Evolutionary conservation across 768 basidiomycete genomes (phyloP).

Genomic region (Panaeolus cyanescens): DNA sequence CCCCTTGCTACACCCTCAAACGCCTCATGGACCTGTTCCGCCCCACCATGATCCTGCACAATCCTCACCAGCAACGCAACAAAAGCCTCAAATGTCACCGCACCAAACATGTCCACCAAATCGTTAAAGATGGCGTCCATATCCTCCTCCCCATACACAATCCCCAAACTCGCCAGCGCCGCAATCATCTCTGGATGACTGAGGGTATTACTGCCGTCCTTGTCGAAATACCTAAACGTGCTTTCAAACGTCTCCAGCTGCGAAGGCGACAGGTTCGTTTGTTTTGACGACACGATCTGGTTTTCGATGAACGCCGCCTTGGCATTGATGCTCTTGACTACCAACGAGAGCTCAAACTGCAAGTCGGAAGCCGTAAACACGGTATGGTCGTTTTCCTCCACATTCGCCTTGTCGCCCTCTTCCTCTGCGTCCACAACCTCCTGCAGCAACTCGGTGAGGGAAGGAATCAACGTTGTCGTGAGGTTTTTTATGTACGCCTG

Average conservation of each 20-base stretch:
- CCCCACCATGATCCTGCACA: constrained; percentile 92
- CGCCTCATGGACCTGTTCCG: constrained; percentile 88
- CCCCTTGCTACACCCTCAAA: constrained; percentile 91
- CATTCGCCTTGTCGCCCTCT: constrained; percentile 83
- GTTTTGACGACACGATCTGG: constrained; percentile 94
- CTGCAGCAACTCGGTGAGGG: constrained; percentile 57
- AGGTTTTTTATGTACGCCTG: constrained; percentile 18
- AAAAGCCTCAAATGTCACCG: constrained; percentile 91
- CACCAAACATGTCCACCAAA: constrained; percentile 78
- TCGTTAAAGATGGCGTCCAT: constrained; percentile 83
- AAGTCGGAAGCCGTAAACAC: constrained; percentile 88
- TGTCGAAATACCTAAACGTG: constrained; percentile 97
- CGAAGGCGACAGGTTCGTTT: constrained; percentile 93
- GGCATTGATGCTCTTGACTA: constrained; percentile 79
- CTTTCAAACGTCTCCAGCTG: constrained; percentile 96
- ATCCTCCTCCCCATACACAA: constrained; percentile 92
- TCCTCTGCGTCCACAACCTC: constrained; percentile 66
- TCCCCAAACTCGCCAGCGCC: constrained; percentile 91
- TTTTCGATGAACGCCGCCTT: constrained; percentile 97
- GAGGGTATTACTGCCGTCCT: constrained; percentile 89
- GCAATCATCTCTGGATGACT: constrained; percentile 86
- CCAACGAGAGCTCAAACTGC: constrained; percentile 83
- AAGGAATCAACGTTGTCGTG: constrained; percentile 40
- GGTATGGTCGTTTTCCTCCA: constrained; percentile 97
- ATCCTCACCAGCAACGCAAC: constrained; percentile 94